These are phyloP conservation scores for Alloteropsis semialata DNA, from an alignment of 176 grass and related monocot genomes.

Conservation along the genomic window DNA sequence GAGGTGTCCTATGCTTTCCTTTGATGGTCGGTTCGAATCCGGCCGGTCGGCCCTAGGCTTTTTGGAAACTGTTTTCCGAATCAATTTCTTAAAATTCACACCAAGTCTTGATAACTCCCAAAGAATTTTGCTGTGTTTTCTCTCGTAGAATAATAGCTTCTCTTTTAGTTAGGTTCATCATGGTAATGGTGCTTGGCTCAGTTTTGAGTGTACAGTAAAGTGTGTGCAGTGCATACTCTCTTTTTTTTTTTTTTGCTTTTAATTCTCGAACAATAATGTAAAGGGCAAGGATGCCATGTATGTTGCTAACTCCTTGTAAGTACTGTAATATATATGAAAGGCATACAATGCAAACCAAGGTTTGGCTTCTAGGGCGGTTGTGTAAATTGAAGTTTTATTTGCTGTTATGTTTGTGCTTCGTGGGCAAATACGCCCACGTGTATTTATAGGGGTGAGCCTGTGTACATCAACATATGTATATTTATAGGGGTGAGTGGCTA, in stretches of 20 bases:
- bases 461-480: too few relatives aligned
- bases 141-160: neutral
- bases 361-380: neutral
- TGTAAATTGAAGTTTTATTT: neutral
- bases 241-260: neutral
- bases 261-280: neutral
- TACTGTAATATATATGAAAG: neutral
- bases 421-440: too few relatives aligned
- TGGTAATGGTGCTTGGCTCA: neutral
- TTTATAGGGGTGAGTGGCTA: too few relatives aligned
- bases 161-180: neutral
- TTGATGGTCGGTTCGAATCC: constrained; percentile 55
- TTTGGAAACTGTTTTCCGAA: neutral
- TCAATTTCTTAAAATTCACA: neutral
- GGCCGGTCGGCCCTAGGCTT: constrained; percentile 27
- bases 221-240: neutral
- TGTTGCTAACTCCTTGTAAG: neutral
- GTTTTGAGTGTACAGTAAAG: neutral
- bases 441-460: too few relatives aligned
- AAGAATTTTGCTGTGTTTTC: neutral
- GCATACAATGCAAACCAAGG: neutral
- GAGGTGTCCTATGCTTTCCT: constrained; percentile 8
- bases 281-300: neutral
- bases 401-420: neutral
- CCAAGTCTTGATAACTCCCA: neutral